Percentiles rank a stretch among this genome's conserved stretches.
Evolutionary conservation across 108 stramenopile species (phyloP).

Genomic region (Pseudonitzschia pungens): DNA sequence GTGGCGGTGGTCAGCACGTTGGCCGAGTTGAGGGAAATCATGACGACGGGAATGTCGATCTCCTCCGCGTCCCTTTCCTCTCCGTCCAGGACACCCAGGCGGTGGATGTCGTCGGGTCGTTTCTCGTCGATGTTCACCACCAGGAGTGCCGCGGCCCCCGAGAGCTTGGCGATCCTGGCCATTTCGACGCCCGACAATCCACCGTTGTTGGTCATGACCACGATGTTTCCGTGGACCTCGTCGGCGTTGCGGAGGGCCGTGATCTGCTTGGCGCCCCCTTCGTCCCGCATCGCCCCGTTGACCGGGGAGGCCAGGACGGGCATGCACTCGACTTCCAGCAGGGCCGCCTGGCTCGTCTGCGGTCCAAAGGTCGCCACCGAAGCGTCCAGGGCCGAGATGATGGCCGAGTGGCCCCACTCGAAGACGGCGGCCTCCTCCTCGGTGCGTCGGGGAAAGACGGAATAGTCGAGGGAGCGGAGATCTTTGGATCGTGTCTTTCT

Average conservation of each 20-base stretch:
- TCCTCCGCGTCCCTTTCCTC: conserved; percentile 56
- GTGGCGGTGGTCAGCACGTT: conserved; percentile 82
- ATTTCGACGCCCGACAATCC: conserved; percentile 68
- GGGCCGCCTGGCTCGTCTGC: conserved; percentile 79
- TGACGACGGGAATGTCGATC: conserved; percentile 87
- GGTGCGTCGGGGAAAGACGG: conserved; percentile 67
- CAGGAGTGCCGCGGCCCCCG: conserved; percentile 83
- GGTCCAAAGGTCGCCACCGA: conserved; percentile 85
- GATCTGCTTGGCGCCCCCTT: background rate
- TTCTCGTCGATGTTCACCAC: conserved; percentile 82
- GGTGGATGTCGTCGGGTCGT: conserved; percentile 81
- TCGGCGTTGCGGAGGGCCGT: conserved; percentile 63
- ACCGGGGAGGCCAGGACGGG: conserved; percentile 78
- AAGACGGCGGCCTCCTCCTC: conserved; percentile 84
- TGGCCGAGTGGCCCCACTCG: conserved; percentile 91
- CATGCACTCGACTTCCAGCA: conserved; percentile 84
- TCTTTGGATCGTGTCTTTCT: conserved; percentile 15
- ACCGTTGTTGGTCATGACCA: conserved; percentile 82
- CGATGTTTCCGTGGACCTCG: conserved; percentile 79
- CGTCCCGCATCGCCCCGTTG: conserved; percentile 54
- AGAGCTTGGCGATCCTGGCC: conserved; percentile 78
- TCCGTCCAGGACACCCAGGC: conserved; percentile 48
- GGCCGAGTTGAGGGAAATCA: conserved; percentile 84
- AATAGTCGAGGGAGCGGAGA: conserved; percentile 24
- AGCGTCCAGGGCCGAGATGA: conserved; percentile 85